Conservation (phyloP, 306 rosid genomes). For the Lathyrus oleraceus region DNA sequence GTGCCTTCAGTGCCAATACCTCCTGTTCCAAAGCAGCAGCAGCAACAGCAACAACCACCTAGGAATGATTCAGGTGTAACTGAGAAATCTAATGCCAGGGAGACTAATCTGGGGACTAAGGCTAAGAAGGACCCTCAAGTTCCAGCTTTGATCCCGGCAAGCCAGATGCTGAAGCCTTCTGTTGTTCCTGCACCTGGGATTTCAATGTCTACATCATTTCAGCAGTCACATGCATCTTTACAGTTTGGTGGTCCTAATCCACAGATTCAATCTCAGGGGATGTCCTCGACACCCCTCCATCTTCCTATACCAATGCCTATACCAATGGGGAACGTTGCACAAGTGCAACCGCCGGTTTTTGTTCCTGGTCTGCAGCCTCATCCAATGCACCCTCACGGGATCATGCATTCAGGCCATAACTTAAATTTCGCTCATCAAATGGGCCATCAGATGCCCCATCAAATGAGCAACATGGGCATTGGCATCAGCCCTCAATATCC, state of each 20-base stretch:
- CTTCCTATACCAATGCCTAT: constrained; percentile 66
- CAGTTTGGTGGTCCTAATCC: constrained; percentile 80
- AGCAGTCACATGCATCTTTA: constrained; percentile 65
- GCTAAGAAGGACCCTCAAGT: constrained; percentile 58
- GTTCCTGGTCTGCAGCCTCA: constrained; percentile 72
- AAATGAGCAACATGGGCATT: constrained; percentile 69
- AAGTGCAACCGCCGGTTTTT: constrained; percentile 71
- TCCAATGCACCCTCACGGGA: constrained; percentile 75
- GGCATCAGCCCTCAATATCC: constrained; percentile 57
- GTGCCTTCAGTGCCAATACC: constrained; percentile 66
- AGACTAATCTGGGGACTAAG: constrained; percentile 47
- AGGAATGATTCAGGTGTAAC: constrained; percentile 60
- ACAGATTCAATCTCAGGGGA: constrained; percentile 80
- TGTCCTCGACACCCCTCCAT: constrained; percentile 64
- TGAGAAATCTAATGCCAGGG: constrained; percentile 55
- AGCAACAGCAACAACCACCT: constrained; percentile 67
- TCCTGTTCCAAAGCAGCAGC: constrained; percentile 75
- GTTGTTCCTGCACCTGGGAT: constrained; percentile 62
- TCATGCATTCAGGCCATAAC: constrained; percentile 71
- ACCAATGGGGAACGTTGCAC: constrained; percentile 70
- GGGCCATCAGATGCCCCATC: constrained; percentile 69
- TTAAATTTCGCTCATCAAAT: constrained; percentile 64
- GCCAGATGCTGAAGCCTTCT: constrained; percentile 72
- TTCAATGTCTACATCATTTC: constrained; percentile 62
- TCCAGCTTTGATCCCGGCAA: constrained; percentile 45